These are phyloP conservation scores for Rhizopogon parksii DNA, from an alignment of 1,284 basidiomycete species.

Conservation along the genomic window DNA sequence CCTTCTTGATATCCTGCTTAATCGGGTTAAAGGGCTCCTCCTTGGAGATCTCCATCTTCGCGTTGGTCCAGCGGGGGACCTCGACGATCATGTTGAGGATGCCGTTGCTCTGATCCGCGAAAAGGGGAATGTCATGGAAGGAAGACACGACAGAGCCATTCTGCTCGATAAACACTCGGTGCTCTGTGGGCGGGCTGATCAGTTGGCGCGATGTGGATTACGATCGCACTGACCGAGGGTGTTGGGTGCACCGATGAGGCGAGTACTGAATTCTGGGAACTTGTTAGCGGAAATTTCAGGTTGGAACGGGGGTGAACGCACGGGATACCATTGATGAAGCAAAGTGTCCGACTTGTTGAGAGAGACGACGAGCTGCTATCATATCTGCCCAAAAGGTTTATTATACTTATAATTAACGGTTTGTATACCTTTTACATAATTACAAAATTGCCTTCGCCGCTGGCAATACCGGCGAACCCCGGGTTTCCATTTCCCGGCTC, in stretches of 20 bases:
- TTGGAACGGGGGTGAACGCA: constrained; percentile 26
- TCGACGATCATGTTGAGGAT: constrained; percentile 99
- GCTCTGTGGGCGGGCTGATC: constrained; percentile 51
- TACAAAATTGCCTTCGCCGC: too few relatives aligned
- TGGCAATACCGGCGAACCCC: too few relatives aligned
- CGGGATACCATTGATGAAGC: constrained; percentile 50
- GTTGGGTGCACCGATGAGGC: constrained; percentile 83
- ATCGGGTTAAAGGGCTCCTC: constrained; percentile 98
- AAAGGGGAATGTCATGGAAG: constrained; percentile 96
- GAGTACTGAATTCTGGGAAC: constrained; percentile 58
- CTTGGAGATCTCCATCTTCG: constrained; percentile 98
- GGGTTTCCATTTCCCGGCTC: too few relatives aligned
- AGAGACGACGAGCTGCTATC: constrained; percentile 41
- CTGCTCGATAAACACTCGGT: constrained; percentile 92
- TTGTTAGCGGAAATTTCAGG: constrained; percentile 8
- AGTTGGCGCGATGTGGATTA: constrained; percentile 16
- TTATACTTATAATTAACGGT: not conserved
- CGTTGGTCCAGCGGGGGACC: constrained; percentile 99
- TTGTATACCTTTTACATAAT: not conserved
- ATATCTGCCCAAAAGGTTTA: constrained; percentile 17
- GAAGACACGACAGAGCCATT: constrained; percentile 81
- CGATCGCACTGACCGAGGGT: constrained; percentile 68
- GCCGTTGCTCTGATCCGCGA: constrained; percentile 87
- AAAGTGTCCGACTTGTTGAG: constrained; percentile 53
- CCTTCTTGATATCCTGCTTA: constrained; percentile 97